Conservation (phyloP, 192 early-diverging fungal genomes). For the Podila minutissima region DNA sequence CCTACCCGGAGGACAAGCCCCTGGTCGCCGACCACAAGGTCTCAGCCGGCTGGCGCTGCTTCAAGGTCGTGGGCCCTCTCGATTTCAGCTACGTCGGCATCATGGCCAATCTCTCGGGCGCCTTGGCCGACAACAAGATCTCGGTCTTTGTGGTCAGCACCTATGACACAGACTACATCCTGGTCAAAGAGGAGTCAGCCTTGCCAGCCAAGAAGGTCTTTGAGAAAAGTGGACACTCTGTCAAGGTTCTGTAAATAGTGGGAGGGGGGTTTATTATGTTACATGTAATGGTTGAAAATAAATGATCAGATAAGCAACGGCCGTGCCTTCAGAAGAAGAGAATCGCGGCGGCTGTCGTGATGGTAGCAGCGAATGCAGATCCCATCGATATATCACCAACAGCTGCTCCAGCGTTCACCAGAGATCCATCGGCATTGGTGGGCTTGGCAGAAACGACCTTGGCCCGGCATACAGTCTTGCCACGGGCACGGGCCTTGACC, state of each 20-base stretch:
- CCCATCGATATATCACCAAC: conserved; percentile 12
- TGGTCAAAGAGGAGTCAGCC: conserved; percentile 64
- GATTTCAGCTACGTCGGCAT: conserved; percentile 78
- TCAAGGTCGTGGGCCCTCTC: conserved; percentile 68
- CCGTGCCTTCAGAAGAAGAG: conserved; percentile 9
- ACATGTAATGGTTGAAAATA: conserved; percentile 10
- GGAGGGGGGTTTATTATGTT: neutral
- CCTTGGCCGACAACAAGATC: conserved; percentile 62
- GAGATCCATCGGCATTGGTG: conserved; percentile 15
- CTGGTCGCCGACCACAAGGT: conserved; percentile 35
- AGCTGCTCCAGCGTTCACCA: neutral
- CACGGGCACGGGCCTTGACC: conserved; percentile 33
- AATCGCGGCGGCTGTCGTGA: neutral
- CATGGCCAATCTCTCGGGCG: conserved; percentile 59
- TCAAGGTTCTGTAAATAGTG: conserved; percentile 16
- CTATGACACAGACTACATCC: conserved; percentile 79
- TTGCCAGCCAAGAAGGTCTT: conserved; percentile 31
- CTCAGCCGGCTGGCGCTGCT: conserved; percentile 54
- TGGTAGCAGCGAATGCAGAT: neutral
- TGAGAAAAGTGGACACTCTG: conserved; percentile 41
- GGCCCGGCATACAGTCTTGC: conserved; percentile 34
- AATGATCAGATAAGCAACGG: conserved; percentile 25
- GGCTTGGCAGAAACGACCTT: conserved; percentile 32
- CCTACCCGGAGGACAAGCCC: conserved; percentile 19
- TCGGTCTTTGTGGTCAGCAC: conserved; percentile 77